Evolutionary conservation across 495 filamentous ascomycete species (phyloP).

Genomic region (Penicillium canariense): DNA sequence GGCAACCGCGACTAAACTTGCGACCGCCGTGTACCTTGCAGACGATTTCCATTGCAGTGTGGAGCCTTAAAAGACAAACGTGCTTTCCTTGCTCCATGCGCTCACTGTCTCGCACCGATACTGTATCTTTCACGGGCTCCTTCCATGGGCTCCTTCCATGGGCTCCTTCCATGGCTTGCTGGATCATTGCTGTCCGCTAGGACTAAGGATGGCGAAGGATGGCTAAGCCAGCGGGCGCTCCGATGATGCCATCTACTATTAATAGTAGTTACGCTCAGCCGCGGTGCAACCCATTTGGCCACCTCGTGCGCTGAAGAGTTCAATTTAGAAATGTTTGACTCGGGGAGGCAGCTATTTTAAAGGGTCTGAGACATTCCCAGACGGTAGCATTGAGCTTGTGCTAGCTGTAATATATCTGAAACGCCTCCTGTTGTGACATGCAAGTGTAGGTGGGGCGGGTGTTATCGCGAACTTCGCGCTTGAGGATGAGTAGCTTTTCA

Average conservation of each 20-base stretch:
- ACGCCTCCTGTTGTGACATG: not conserved
- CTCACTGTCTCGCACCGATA: not conserved
- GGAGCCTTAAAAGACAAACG: not conserved
- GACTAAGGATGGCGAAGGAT: not conserved
- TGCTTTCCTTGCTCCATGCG: not conserved
- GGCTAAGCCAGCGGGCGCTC: slow-evolving; percentile 1
- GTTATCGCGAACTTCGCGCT: not conserved
- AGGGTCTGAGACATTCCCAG: slow-evolving; percentile 12
- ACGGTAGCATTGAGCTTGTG: slow-evolving; percentile 1
- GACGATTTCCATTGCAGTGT: not conserved
- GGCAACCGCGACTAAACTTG: not conserved
- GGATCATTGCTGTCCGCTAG: not conserved
- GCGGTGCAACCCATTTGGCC: not conserved
- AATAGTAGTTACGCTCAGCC: slow-evolving; percentile 1
- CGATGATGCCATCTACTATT: not conserved
- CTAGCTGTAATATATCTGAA: slow-evolving; percentile 4
- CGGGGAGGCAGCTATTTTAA: not conserved
- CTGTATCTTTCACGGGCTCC: not conserved
- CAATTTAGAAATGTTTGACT: not conserved
- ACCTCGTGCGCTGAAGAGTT: not conserved
- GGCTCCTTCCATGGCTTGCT: not conserved
- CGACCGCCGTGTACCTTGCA: not conserved
- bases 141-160: not conserved
- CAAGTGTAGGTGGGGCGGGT: too few species aligned
- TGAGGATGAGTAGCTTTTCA: too few species aligned